A percentile compares a stretch with the other conserved stretches of the same genome.
phyloP scores from a whole-genome alignment of 441 rosid genomes.

The Adansonia grandidieri region DNA sequence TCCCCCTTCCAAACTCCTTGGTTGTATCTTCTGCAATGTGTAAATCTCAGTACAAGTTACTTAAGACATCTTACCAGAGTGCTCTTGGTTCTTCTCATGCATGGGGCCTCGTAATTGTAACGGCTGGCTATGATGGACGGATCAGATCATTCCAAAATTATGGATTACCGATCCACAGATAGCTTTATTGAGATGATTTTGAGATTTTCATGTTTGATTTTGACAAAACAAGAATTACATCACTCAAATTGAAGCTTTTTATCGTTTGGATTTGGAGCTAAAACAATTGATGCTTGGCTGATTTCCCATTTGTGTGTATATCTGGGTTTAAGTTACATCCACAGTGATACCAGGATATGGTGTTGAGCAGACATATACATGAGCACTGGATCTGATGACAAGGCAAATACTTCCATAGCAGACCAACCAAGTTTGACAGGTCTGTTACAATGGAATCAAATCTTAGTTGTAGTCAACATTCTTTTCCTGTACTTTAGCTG shows the following conservation, averaged over 20 bases:
- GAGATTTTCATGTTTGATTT: background rate
- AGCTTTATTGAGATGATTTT: conserved; percentile 20
- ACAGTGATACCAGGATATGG: conserved; percentile 11
- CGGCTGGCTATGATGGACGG: conserved; percentile 57
- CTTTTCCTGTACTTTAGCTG: conserved; percentile 10
- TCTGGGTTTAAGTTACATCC: conserved; percentile 12
- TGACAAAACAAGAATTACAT: conserved; percentile 14
- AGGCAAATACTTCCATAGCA: background rate
- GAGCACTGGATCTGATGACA: background rate
- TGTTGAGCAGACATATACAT: conserved; percentile 9
- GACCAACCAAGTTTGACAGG: conserved; percentile 8
- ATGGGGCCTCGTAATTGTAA: conserved; percentile 52
- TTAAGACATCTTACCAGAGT: conserved; percentile 39
- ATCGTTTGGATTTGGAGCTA: background rate
- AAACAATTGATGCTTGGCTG: background rate
- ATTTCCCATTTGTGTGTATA: background rate
- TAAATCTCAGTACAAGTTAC: conserved; percentile 49
- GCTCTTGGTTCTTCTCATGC: conserved; percentile 39
- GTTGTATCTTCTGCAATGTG: conserved; percentile 34
- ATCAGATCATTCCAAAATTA: conserved; percentile 51
- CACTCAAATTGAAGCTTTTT: background rate
- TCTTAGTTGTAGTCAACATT: conserved; percentile 4
- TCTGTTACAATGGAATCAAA: background rate
- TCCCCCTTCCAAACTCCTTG: conserved; percentile 36
- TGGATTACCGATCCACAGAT: conserved; percentile 48